Evolutionary conservation across 2,329 filamentous ascomycete genomes (phyloP), one percentile per base, ranked within the genome.

Genomic region (Leptographium flavum): DNA sequence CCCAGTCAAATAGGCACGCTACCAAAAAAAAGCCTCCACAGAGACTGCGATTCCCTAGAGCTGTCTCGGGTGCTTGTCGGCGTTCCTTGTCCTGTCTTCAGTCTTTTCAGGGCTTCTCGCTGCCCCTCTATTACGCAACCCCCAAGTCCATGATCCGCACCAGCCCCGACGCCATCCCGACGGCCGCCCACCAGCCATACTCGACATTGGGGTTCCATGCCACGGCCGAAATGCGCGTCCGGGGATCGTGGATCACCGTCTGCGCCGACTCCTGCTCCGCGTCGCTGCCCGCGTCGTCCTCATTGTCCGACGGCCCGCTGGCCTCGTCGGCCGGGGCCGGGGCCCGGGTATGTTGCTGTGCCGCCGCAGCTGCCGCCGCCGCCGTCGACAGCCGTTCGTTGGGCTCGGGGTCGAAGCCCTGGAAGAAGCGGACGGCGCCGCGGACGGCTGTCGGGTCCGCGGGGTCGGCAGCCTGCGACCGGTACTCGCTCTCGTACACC

Each of bases 171-270:
- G 70, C 81, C 69, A 81, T 70, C 0, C 75, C 78, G 4, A 72
- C 73, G 10, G 78, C 78, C 3, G 76, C 77, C 79, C 81, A 83
- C 52, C 71, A 79, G 13, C 78, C 76, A 53, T 70, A 79, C n/a
- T 68, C 63, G 31, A 67, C 57, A 53, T 84, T 83, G 2, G 79
- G 77, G 55, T 84, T 84, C 81, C 81, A 85, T 35, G 71, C 69
- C 22, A 81, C 63, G 2, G 70, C 65, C 5, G 77, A 77, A 50
- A 84, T 64, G 39, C 79, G 70, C 10, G 76, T 80, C 50, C 71
- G 63, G 40, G 80, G 72, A 46, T 84, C 80, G 53, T 79, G 72
- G 11, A 81, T 66, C 5, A 71, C 62, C 5, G 66, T 65, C 32
- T 52, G 53, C 42, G 41, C 55, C 4, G 50, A 54, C 6, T 32